These are phyloP conservation scores for Camellia sinensis DNA, from an alignment of 148 eudicot species.

Conservation along the genomic window DNA sequence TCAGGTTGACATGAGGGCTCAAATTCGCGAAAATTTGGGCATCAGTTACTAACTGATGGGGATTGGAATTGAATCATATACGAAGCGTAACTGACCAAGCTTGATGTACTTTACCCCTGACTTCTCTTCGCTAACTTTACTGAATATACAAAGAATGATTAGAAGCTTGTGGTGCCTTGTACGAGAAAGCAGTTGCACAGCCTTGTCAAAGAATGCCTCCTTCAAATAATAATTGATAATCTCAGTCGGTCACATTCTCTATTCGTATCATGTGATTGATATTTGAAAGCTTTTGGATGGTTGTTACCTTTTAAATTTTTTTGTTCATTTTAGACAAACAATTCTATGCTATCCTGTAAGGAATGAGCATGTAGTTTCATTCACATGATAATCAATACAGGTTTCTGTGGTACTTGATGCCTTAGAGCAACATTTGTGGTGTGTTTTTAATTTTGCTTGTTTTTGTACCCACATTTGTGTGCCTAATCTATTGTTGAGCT, in stretches of 20 bases:
- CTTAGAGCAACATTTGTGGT: background rate
- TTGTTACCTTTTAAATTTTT: background rate
- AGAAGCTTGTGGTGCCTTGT: background rate
- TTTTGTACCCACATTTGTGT: background rate
- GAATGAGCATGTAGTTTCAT: background rate
- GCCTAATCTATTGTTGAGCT: background rate
- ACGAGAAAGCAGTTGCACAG: conserved; percentile 1
- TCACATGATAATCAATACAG: background rate
- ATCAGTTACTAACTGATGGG: conserved; percentile 40
- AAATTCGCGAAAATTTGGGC: conserved; percentile 88
- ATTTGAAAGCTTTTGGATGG: background rate
- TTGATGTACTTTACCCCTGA: background rate
- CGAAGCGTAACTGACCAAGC: background rate
- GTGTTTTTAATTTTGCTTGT: background rate
- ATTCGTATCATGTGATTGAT: background rate
- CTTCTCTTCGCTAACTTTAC: background rate
- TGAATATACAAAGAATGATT: background rate
- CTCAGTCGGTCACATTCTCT: background rate
- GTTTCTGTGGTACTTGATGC: background rate
- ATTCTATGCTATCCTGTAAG: background rate
- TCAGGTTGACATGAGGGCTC: conserved; percentile 94
- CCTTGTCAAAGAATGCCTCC: background rate
- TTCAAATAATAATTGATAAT: background rate
- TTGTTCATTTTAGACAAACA: background rate
- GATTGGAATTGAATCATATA: background rate